Base-by-base conservation (phyloP, 1,284 basidiomycete species). In the Cutaneotrichosporon sp. region DNA sequence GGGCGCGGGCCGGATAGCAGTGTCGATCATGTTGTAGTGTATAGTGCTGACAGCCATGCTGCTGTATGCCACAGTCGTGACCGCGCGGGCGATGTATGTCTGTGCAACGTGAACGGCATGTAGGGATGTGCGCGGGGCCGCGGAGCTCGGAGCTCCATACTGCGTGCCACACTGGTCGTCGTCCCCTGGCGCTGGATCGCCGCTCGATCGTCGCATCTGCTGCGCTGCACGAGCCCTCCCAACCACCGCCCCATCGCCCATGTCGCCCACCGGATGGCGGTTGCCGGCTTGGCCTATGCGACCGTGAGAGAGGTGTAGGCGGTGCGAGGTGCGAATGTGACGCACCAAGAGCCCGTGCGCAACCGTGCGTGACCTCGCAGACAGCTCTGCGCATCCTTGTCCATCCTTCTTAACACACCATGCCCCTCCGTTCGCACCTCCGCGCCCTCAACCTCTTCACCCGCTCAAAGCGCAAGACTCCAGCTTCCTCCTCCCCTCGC, bases 401-500 rank as follows among this genome's bases (percentile, higher is more conserved):
- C 18, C 36, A 16, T 42, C 38, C 38, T 42, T 42, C 11, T n/a
- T n/a, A 42, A 42, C 38, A 42, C 16, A 42, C 38, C 38, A 42
- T 42, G 38, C 18, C 38, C 38, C 38, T 42, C 38, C 38, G 38
- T 42, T 42, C 38, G 38, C 38, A n/a, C 38, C 38, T 42, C 38
- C 38, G 38, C 38, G n/a, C 18, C 38, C 16, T 42, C 38, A 42
- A 42, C 38, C 16, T 42, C 38, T 42, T 42, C 38, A 14, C 16
- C 18, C 38, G 38, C 18, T 42, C 38, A 18, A 42, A 42, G 38
- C 38, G 38, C 38, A 42, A 42, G 38, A 4, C 38, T 42, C 16
- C 38, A 6, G 38, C 38, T 42, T 18, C 18, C 4, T 5, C 36
- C 13, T n/a, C 16, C 3, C 38, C 38, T n/a, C 38, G 38, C 18